Evolutionary conservation across 2,329 filamentous ascomycete species (phyloP).

Genomic region (Aspergillus sp.): DNA sequence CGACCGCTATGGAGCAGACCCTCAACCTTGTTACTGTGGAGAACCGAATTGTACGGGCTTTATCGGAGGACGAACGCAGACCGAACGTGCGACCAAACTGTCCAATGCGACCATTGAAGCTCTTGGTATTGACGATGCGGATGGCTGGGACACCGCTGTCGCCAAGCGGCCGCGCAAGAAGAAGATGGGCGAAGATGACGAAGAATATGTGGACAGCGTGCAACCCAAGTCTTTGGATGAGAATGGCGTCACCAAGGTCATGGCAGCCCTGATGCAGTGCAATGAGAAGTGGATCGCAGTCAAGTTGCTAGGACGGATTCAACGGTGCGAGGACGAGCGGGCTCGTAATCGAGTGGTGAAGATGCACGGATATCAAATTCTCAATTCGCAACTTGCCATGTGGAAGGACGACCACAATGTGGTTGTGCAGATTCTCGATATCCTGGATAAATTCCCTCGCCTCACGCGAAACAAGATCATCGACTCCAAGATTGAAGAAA

Average conservation of each 20-base stretch:
- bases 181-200: slow-evolving; percentile 82
- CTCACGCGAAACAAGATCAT: slow-evolving; percentile 95
- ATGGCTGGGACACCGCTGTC: slow-evolving; percentile 84
- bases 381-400: slow-evolving; percentile 75
- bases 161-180: slow-evolving; percentile 89
- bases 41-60: slow-evolving; percentile 92
- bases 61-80: slow-evolving; percentile 96
- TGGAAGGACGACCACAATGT: slow-evolving; percentile 89
- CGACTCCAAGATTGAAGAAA: slow-evolving; percentile 86
- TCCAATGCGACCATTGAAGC: slow-evolving; percentile 86
- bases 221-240: slow-evolving; percentile 72
- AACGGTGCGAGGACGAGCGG: slow-evolving; percentile 75
- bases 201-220: slow-evolving; percentile 88
- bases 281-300: slow-evolving; percentile 99
- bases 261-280: slow-evolving; percentile 93
- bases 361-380: slow-evolving; percentile 94
- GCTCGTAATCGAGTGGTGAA: slow-evolving; percentile 83
- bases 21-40: slow-evolving; percentile 92
- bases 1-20: slow-evolving; percentile 92
- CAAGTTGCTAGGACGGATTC: slow-evolving; percentile 83
- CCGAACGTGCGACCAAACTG: slow-evolving; percentile 86
- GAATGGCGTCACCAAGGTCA: slow-evolving; percentile 81
- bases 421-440: slow-evolving; percentile 78
- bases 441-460: slow-evolving; percentile 79
- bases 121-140: slow-evolving; percentile 84